A percentile compares a stretch with the other conserved stretches of the same genome.
Evolutionary conservation across 495 filamentous ascomycete genomes (phyloP).

Genomic region (Aspergillus biplanus): DNA sequence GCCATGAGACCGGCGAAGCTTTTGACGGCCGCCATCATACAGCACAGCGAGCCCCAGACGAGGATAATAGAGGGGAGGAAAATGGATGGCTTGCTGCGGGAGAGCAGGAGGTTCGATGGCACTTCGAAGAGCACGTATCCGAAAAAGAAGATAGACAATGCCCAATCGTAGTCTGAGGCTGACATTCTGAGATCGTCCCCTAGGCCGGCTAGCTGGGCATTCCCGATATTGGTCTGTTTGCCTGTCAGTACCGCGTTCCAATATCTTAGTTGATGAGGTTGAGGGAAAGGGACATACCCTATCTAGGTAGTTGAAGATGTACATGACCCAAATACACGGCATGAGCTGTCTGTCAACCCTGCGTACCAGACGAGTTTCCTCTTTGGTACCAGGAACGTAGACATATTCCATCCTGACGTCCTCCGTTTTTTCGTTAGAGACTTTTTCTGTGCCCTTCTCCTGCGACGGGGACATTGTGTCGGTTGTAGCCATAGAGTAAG

Average conservation of each 20-base stretch:
- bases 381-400: conserved; percentile 3
- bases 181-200: conserved; percentile 36
- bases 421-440: not conserved
- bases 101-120: conserved; percentile 46
- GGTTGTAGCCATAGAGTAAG: not conserved
- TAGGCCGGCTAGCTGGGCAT: conserved; percentile 44
- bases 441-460: not conserved
- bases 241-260: not conserved
- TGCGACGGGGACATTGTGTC: not conserved
- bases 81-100: conserved; percentile 32
- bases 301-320: conserved; percentile 48
- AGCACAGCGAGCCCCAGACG: conserved; percentile 37
- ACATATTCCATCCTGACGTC: not conserved
- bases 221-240: conserved; percentile 36
- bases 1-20: conserved; percentile 42
- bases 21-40: conserved; percentile 42
- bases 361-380: conserved; percentile 33
- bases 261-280: not conserved
- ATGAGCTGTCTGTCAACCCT: conserved; percentile 50
- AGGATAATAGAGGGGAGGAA: conserved; percentile 43
- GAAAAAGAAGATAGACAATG: conserved; percentile 45
- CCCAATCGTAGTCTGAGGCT: conserved; percentile 30
- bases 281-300: conserved; percentile 18
- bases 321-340: conserved; percentile 49
- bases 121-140: conserved; percentile 50